Percentiles rank a stretch among this genome's conserved stretches.
Conservation (phyloP, 371 early-diverging fungal genomes). For the Nematocida sp. region DNA sequence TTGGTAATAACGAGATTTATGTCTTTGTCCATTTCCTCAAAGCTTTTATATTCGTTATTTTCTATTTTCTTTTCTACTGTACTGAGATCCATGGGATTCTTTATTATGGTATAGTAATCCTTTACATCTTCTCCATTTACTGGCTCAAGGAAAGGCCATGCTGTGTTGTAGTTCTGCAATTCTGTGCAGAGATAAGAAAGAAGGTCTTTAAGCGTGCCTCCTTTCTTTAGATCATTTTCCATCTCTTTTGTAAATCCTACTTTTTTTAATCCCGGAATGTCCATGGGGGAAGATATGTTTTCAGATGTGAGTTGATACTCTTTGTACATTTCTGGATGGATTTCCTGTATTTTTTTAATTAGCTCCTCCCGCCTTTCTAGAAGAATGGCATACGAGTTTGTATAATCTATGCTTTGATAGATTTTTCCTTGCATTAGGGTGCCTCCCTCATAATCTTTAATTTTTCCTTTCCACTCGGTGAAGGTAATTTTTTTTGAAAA, state of each 20-base stretch:
- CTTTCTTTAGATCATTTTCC: slow-evolving; percentile 12
- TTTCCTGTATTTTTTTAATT: slow-evolving; percentile 53
- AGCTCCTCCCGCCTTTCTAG: slow-evolving; percentile 48
- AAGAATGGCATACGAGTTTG: slow-evolving; percentile 56
- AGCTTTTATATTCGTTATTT: slow-evolving; percentile 71
- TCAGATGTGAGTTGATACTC: slow-evolving; percentile 31
- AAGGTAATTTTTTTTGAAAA: slow-evolving; percentile 88
- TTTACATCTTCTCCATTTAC: slow-evolving; percentile 77
- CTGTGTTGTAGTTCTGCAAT: slow-evolving; percentile 72
- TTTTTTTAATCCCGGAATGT: slow-evolving; percentile 50
- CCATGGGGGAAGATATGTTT: neutral
- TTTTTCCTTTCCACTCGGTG: slow-evolving; percentile 92
- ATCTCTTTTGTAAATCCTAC: slow-evolving; percentile 44
- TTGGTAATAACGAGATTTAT: slow-evolving; percentile 76
- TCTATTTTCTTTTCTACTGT: slow-evolving; percentile 74
- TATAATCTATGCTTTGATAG: slow-evolving; percentile 62
- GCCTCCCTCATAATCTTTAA: slow-evolving; percentile 99
- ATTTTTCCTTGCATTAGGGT: slow-evolving; percentile 77
- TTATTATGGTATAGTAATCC: slow-evolving; percentile 89
- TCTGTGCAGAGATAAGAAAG: slow-evolving; percentile 74
- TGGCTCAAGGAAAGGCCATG: slow-evolving; percentile 95
- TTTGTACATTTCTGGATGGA: slow-evolving; percentile 31
- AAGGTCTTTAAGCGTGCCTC: slow-evolving; percentile 68
- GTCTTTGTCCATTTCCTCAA: slow-evolving; percentile 74
- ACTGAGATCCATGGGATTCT: slow-evolving; percentile 88